Percentiles rank a stretch among this genome's conserved stretches.
phyloP scores from a whole-genome alignment of 495 filamentous ascomycete genomes.

The Letharia columbiana region DNA sequence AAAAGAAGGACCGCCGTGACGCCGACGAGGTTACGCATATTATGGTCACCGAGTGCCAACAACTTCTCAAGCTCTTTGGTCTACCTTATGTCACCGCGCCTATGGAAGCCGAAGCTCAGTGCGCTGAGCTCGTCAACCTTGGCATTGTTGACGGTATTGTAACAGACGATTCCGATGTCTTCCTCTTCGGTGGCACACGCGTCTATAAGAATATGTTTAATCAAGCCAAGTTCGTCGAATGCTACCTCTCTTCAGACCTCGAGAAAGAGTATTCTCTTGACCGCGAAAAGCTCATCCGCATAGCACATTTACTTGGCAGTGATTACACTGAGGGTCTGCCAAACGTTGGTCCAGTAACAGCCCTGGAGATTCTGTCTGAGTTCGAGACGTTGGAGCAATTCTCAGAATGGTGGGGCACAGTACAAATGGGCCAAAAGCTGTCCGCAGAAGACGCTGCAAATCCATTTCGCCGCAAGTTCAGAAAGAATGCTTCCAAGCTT shows the following conservation, averaged over 20 bases:
- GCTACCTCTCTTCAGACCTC: slow-evolving; percentile 79
- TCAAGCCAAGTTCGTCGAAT: slow-evolving; percentile 92
- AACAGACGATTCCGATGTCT: slow-evolving; percentile 96
- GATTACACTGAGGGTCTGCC: slow-evolving; percentile 93
- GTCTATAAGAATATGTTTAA: slow-evolving; percentile 99
- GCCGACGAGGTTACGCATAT: slow-evolving; percentile 90
- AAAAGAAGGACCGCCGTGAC: slow-evolving; percentile 90
- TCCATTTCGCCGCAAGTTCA: slow-evolving; percentile 76
- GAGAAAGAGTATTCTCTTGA: slow-evolving; percentile 83
- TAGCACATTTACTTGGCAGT: slow-evolving; percentile 82
- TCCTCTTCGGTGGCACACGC: slow-evolving; percentile 89
- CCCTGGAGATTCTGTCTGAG: slow-evolving; percentile 86
- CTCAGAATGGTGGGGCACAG: slow-evolving; percentile 74
- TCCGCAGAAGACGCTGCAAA: slow-evolving; percentile 35
- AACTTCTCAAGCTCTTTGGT: slow-evolving; percentile 80
- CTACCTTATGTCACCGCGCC: slow-evolving; percentile 94
- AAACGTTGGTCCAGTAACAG: slow-evolving; percentile 86
- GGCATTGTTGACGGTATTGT: slow-evolving; percentile 94
- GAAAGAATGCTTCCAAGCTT: slow-evolving; percentile 68
- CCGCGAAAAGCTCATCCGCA: slow-evolving; percentile 69
- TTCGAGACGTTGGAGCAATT: slow-evolving; percentile 64
- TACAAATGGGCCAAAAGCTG: slow-evolving; percentile 50
- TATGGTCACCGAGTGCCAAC: slow-evolving; percentile 93
- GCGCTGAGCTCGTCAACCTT: slow-evolving; percentile 77
- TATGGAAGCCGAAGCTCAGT: slow-evolving; percentile 98